Evolutionary conservation across 306 rosid genomes (phyloP).

Genomic region (Cucumis hystrix): DNA sequence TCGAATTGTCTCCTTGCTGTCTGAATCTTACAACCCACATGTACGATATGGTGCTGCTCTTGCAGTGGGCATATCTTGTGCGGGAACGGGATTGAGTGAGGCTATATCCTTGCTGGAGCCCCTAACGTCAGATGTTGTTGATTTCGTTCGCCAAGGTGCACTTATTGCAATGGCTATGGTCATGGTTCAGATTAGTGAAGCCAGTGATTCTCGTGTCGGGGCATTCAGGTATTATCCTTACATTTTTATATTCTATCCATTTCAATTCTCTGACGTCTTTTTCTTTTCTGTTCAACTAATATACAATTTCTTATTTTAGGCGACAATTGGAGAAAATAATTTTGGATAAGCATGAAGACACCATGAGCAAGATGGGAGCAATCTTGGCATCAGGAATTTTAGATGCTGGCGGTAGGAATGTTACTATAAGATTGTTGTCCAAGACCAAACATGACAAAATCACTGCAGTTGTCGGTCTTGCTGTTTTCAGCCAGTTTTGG

Average conservation of each 20-base stretch:
- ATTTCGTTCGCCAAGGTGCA: slow-evolving; percentile 97
- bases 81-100: slow-evolving; percentile 95
- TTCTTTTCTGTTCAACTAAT: background rate
- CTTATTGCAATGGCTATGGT: slow-evolving; percentile 99
- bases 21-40: slow-evolving; percentile 95
- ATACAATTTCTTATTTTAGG: slow-evolving; percentile 27
- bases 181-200: slow-evolving; percentile 92
- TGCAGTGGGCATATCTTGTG: slow-evolving; percentile 97
- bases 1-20: slow-evolving; percentile 79
- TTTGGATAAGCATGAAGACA: slow-evolving; percentile 95
- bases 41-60: slow-evolving; percentile 98
- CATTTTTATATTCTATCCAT: background rate
- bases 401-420: slow-evolving; percentile 99
- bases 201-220: slow-evolving; percentile 95
- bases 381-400: slow-evolving; percentile 97
- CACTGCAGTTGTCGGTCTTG: slow-evolving; percentile 97
- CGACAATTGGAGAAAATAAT: slow-evolving; percentile 94
- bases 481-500: slow-evolving; percentile 99
- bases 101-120: slow-evolving; percentile 97
- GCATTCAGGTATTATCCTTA: slow-evolving; percentile 50
- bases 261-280: background rate
- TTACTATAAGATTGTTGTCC: slow-evolving; percentile 76
- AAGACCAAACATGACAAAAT: slow-evolving; percentile 92
- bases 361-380: slow-evolving; percentile 99
- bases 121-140: slow-evolving; percentile 92